Conservation (phyloP, 2,329 filamentous ascomycete genomes). For the Apiospora phragmitis region DNA sequence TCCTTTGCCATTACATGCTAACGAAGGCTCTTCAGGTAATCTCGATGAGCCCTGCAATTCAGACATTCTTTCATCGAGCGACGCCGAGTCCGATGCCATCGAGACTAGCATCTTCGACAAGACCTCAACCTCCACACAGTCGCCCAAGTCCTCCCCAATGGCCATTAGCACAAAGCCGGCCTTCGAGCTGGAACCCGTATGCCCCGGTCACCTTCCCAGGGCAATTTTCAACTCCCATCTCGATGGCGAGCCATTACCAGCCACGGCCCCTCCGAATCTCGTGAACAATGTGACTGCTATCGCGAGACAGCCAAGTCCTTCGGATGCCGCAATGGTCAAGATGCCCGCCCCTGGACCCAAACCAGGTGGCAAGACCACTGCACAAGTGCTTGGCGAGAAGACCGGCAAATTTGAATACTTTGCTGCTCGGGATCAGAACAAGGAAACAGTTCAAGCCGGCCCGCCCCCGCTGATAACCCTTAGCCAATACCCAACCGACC, state of each 20-base stretch:
- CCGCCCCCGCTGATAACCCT: not conserved
- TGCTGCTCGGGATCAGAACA: slow-evolving; percentile 40
- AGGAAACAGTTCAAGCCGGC: slow-evolving; percentile 12
- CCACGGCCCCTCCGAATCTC: not conserved
- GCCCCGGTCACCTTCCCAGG: not conserved
- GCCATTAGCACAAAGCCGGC: not conserved
- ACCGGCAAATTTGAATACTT: slow-evolving; percentile 42
- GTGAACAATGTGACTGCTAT: not conserved
- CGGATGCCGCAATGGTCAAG: slow-evolving; percentile 32
- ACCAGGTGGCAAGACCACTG: slow-evolving; percentile 24
- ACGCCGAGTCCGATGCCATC: not conserved
- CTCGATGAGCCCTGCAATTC: not conserved
- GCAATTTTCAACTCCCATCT: not conserved
- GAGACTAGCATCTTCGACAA: not conserved
- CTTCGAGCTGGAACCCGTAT: not conserved
- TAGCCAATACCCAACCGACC: not conserved
- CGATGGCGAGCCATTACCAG: not conserved
- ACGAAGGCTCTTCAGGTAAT: not conserved
- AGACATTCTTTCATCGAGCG: not conserved
- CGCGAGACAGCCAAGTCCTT: slow-evolving; percentile 28
- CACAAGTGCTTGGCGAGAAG: slow-evolving; percentile 34
- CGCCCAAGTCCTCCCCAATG: not conserved
- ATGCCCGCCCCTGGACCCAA: slow-evolving; percentile 31
- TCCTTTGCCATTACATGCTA: not conserved
- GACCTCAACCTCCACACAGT: not conserved